These are phyloP conservation scores for Peziza echinospora DNA, from an alignment of 495 filamentous ascomycete genomes.

Conservation along the genomic window DNA sequence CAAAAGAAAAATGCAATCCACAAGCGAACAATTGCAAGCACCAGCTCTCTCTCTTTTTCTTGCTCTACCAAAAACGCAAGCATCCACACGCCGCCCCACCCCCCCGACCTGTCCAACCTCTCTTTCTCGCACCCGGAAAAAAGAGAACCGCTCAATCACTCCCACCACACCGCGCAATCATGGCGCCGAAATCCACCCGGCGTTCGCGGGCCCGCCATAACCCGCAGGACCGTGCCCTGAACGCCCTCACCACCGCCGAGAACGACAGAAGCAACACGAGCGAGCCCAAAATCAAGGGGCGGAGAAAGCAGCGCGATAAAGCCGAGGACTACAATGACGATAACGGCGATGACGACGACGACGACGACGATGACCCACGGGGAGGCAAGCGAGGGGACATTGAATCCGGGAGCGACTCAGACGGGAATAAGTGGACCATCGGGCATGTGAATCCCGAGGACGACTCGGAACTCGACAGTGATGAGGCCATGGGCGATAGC, in stretches of 20 bases:
- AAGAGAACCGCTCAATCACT: too few relatives aligned
- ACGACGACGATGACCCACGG: slow-evolving; percentile 28
- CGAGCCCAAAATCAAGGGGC: slow-evolving; percentile 30
- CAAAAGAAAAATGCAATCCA: too few relatives aligned
- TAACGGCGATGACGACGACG: slow-evolving; percentile 21
- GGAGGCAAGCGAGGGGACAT: slow-evolving; percentile 18
- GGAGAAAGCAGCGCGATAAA: slow-evolving; percentile 36
- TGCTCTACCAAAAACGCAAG: too few relatives aligned
- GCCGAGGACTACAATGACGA: slow-evolving; percentile 22
- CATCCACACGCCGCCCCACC: too few relatives aligned
- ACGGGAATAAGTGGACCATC: slow-evolving; percentile 72
- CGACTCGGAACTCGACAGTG: slow-evolving; percentile 70
- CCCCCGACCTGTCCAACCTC: too few relatives aligned
- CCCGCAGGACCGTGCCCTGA: slow-evolving; percentile 36
- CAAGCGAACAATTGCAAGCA: too few relatives aligned
- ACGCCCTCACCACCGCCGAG: slow-evolving; percentile 71
- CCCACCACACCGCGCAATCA: too few relatives aligned
- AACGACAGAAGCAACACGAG: slow-evolving; percentile 30
- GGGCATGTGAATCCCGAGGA: slow-evolving; percentile 54
- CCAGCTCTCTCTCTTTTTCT: too few relatives aligned
- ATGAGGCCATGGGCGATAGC: slow-evolving; percentile 79
- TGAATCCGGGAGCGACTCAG: slow-evolving; percentile 52
- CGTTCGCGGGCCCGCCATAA: neutral
- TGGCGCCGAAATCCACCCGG: neutral
- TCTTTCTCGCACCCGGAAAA: too few relatives aligned